Conservation (phyloP, 768 basidiomycete species). For the Lentinus brumalis region DNA sequence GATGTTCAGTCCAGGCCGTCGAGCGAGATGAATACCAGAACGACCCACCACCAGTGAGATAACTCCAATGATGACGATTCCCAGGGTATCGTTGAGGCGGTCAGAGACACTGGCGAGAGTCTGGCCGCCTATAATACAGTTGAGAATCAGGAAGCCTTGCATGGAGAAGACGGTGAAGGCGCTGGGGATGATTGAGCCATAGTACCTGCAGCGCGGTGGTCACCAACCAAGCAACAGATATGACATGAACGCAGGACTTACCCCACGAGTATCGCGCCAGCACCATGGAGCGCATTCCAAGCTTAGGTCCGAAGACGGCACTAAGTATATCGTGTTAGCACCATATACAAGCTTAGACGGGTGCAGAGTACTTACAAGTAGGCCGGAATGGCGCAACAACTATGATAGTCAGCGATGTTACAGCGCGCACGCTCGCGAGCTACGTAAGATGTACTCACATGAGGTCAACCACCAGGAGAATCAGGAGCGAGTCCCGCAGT, state of each 20-base stretch:
- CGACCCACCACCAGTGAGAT: slow-evolving; percentile 38
- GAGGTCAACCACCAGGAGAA: slow-evolving; percentile 46
- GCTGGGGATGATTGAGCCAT: slow-evolving; percentile 38
- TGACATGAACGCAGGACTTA: slow-evolving; percentile 18
- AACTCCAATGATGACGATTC: slow-evolving; percentile 45
- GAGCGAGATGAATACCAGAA: neutral
- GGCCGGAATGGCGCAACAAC: slow-evolving; percentile 38
- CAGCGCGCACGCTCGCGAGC: neutral
- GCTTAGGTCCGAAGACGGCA: slow-evolving; percentile 54
- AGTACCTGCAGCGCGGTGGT: slow-evolving; percentile 33
- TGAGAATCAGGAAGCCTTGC: slow-evolving; percentile 52
- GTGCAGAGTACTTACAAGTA: slow-evolving; percentile 35
- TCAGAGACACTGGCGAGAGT: slow-evolving; percentile 43
- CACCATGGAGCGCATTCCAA: slow-evolving; percentile 61
- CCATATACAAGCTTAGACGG: too few relatives aligned
- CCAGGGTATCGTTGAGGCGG: slow-evolving; percentile 35
- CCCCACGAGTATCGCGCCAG: slow-evolving; percentile 56
- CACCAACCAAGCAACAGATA: too few relatives aligned
- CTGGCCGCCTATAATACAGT: slow-evolving; percentile 52
- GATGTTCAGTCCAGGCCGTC: neutral
- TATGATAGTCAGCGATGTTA: slow-evolving; percentile 13
- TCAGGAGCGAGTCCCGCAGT: slow-evolving; percentile 42
- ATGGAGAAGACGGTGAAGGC: slow-evolving; percentile 46
- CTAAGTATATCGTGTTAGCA: slow-evolving; percentile 35
- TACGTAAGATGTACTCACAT: slow-evolving; percentile 34